phyloP scores from a whole-genome alignment of 2,329 filamentous ascomycete species.

The Sordariomycetes sp. region DNA sequence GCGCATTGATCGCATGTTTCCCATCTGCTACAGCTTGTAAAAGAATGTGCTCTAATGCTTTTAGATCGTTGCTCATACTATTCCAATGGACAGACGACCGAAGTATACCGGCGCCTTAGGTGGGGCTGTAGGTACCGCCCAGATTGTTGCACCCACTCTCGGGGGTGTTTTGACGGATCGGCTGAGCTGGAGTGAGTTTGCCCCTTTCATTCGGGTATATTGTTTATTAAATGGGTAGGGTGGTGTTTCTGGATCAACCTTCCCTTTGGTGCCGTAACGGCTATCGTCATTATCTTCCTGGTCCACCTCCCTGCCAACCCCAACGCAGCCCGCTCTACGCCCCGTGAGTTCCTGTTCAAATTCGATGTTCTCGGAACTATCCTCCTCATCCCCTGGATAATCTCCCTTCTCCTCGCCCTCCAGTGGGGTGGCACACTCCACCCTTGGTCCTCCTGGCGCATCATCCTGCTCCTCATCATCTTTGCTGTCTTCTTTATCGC shows the following conservation, averaged over 20 bases:
- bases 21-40: background rate
- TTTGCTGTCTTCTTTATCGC: constrained; percentile 24
- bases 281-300: constrained; percentile 15
- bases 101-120: constrained; percentile 26
- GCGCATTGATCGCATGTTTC: constrained; percentile 22
- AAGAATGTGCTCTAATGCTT: background rate
- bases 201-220: background rate
- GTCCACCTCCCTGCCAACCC: constrained; percentile 1
- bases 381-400: constrained; percentile 7
- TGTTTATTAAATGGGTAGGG: constrained; percentile 1
- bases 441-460: constrained; percentile 13
- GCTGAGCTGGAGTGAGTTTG: constrained; percentile 6
- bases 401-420: constrained; percentile 32
- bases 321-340: background rate
- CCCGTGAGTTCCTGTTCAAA: constrained; percentile 2
- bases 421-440: constrained; percentile 29
- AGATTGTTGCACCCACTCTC: constrained; percentile 5
- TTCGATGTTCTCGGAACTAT: constrained; percentile 13
- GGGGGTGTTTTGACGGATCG: constrained; percentile 12
- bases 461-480: constrained; percentile 32
- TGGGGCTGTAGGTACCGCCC: constrained; percentile 27
- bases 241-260: constrained; percentile 20
- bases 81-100: constrained; percentile 13
- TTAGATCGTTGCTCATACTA: constrained; percentile 4
- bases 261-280: constrained; percentile 12